Base-by-base conservation (phyloP, 148 eudicot species). In the Rhododendron williamsianum region DNA sequence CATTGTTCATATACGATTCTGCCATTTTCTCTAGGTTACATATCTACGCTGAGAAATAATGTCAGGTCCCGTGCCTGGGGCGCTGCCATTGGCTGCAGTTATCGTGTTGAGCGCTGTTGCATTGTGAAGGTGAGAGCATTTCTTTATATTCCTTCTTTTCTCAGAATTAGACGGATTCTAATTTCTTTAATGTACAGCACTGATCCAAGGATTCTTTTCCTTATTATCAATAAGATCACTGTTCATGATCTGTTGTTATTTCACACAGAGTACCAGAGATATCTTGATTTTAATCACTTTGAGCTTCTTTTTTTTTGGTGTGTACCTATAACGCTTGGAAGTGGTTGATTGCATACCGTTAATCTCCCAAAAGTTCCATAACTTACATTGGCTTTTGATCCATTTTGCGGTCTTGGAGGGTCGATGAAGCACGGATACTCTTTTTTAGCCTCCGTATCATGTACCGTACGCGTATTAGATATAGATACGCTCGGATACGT, bases 11-110 rank as follows among this genome's bases (percentile, higher is more conserved):
- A 0, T 49, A 33, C 45, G 67, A 67, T 83, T 43, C 82, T 87
- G 86, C 23, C 15, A 71, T 45, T 81, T 63, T 69, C 60, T 88
- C 83, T 78, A 97, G 99, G 97, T 83, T 97, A 95, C 82, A 91
- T 92, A 83, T 97, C 99, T 85, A 90, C 98, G 67, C 87, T 97
- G 90, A 88, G 99, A 85, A 97, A 97, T 87, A 97, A 95, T 87
- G 98, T 97, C 33, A 93, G 98, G 27, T 97, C 99, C 54, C 99
- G 99, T 92, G 96, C 99, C 23, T 97, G 99, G 99, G 98, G 99
- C 78, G 96, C 99, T 87, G 94, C 94, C 41, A 92, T 97, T 85
- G 99, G 95, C 83, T 97, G 99, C 87, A 97, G 99, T 90, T 95
- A 91, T 85, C 95, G 94, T 52, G 96, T 97, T 85, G 99, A 97